Evolutionary conservation across 768 basidiomycete genomes (phyloP), one percentile per base, ranked within the genome.

Genomic region (Boletus reticulatus): DNA sequence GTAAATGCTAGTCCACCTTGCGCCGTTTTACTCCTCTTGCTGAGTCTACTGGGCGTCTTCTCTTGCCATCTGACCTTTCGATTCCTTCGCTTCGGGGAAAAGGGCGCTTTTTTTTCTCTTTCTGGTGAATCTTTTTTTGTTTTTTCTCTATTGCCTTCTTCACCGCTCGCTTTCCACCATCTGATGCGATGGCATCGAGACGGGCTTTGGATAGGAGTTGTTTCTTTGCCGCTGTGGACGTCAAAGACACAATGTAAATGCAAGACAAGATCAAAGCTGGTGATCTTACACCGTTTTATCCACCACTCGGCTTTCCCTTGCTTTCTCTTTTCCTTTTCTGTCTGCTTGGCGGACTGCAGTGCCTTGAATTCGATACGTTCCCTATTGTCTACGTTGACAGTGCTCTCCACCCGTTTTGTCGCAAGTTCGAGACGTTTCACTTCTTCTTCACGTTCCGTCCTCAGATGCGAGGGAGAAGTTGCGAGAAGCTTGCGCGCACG

Each of bases 91-190:
- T 62, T 51, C 63, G 64, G 31, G 76, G 66, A 67, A 85, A 87
- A 13, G 94, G 94, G 50, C 92, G 76, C 53, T 81, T 85, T 64
- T 83, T 88, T 73, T 95, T 96, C 77, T 96, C 94, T 71, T 89
- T 94, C 71, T 93, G 91, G 48, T 80, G 80, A 19, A 87, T 75
- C 77, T 94, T 96, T 71, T 84, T 91, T 72, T 90, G 85, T 70
- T 85, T 94, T 80, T 90, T 95, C 63, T 91, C 91, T 29, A 96
- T 84, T 6, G 84, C 91, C 72, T 88, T 94, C 67, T 88, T 91
- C 50, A 95, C 89, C 1, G 92, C 92, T 4, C 78, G 73, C 60
- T 83, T 84, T 9, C 95, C 94, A 5, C 93, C 94, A 53, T 81
- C 76, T 17, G 80, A 79, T 6, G 88, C 86, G 42, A 94, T 78